These are phyloP conservation scores for Cutaneotrichosporon cavernicola DNA, from an alignment of 1,284 basidiomycete genomes.

Conservation along the genomic window DNA sequence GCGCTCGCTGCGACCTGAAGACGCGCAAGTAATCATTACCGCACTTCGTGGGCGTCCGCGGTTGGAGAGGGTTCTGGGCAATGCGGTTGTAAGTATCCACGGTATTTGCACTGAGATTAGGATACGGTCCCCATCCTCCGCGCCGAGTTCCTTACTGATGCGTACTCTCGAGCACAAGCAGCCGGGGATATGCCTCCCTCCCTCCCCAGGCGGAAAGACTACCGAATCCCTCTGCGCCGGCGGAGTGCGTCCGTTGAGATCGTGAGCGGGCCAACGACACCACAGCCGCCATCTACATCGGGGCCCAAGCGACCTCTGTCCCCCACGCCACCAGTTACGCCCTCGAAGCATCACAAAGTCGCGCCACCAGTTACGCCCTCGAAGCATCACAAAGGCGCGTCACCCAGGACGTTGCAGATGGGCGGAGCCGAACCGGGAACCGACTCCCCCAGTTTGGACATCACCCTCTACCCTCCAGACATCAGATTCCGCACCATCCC, in stretches of 20 bases:
- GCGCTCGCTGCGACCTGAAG: conserved; percentile 25
- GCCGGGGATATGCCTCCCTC: conserved; percentile 1
- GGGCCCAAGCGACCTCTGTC: not conserved
- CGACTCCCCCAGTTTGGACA: conserved; percentile 32
- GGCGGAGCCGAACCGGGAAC: conserved; percentile 2
- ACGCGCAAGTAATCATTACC: conserved; percentile 39
- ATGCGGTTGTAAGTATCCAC: conserved; percentile 7
- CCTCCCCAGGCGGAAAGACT: conserved; percentile 27
- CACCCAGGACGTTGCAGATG: not conserved
- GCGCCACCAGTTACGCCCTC: not conserved
- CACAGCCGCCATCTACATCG: not conserved
- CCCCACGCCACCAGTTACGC: not conserved
- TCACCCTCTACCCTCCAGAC: conserved; percentile 34
- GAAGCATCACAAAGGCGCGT: not conserved
- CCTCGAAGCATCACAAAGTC: too few species aligned
- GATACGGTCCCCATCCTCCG: conserved; percentile 32
- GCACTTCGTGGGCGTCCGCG: conserved; percentile 44
- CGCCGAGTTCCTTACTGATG: conserved; percentile 36
- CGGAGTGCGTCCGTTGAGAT: conserved; percentile 14
- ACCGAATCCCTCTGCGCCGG: conserved; percentile 18
- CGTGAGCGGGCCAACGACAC: not conserved
- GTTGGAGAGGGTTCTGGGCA: conserved; percentile 34
- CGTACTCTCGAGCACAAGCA: conserved; percentile 22
- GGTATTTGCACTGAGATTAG: too few species aligned
- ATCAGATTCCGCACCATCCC: conserved; percentile 43